Conservation (phyloP, 1,284 basidiomycete species). For the Leccinum brunneo-olivaceum region DNA sequence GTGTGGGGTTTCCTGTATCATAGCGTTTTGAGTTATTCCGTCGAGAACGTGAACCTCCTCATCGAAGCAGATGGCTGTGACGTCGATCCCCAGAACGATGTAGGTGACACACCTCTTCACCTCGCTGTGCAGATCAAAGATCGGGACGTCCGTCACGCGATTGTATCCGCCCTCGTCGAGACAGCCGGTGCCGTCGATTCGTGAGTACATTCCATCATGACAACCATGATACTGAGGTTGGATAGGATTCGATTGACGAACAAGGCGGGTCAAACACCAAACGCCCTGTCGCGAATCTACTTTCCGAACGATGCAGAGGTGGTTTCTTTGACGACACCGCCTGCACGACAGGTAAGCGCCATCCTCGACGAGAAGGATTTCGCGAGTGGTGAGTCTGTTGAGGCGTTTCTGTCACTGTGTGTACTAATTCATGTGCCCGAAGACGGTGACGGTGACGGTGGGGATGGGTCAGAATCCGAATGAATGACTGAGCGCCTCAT, state of each 20-base stretch:
- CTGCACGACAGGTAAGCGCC: constrained; percentile 11
- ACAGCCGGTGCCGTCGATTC: constrained; percentile 24
- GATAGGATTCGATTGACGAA: constrained; percentile 12
- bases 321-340: constrained; percentile 18
- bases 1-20: no score
- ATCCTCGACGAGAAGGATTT: constrained; percentile 20
- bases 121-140: constrained; percentile 22
- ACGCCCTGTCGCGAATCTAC: constrained; percentile 19
- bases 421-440: constrained; percentile 1
- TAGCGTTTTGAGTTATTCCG: constrained; percentile 18
- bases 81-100: constrained; percentile 23
- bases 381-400: constrained; percentile 18
- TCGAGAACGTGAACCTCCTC: constrained; percentile 17
- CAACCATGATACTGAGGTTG: background rate
- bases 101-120: constrained; percentile 27
- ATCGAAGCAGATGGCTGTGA: constrained; percentile 29
- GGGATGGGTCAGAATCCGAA: constrained; percentile 7
- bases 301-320: constrained; percentile 19
- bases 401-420: background rate
- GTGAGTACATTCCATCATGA: constrained; percentile 14
- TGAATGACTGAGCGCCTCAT: constrained; percentile 3
- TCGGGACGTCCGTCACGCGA: constrained; percentile 12
- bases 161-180: constrained; percentile 21
- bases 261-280: constrained; percentile 25
- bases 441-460: constrained; percentile 15